Conservation (phyloP, 2,329 filamentous ascomycete species). For the Pestalotiopsis sp. region DNA sequence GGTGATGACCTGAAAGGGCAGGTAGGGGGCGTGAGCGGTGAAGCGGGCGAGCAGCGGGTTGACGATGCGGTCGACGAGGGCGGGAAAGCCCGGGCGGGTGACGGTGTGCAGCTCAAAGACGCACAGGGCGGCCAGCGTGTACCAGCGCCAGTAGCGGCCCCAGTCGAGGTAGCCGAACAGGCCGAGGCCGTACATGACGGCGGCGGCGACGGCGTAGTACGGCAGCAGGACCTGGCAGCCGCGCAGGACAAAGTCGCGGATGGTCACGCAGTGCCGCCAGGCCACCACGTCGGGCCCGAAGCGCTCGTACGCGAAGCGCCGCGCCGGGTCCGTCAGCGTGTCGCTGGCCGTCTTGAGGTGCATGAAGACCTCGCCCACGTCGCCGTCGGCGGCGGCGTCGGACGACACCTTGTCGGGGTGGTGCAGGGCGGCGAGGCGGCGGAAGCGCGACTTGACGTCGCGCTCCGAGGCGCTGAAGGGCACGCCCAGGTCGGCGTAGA, state of each 20-base stretch:
- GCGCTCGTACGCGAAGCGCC: slow-evolving; percentile 85
- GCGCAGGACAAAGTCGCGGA: slow-evolving; percentile 72
- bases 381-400: slow-evolving; percentile 30
- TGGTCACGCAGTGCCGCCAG: slow-evolving; percentile 69
- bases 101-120: slow-evolving; percentile 60
- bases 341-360: slow-evolving; percentile 84
- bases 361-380: slow-evolving; percentile 64
- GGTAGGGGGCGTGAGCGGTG: slow-evolving; percentile 60
- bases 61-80: slow-evolving; percentile 42
- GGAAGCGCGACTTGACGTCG: slow-evolving; percentile 82
- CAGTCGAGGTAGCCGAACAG: slow-evolving; percentile 70
- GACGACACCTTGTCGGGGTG: slow-evolving; percentile 81
- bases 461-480: slow-evolving; percentile 70
- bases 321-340: slow-evolving; percentile 74
- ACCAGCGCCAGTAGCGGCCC: slow-evolving; percentile 68
- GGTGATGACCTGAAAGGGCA: slow-evolving; percentile 83
- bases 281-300: slow-evolving; percentile 74
- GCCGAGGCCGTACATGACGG: slow-evolving; percentile 62
- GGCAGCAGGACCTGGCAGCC: slow-evolving; percentile 62
- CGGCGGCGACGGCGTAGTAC: slow-evolving; percentile 63
- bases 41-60: slow-evolving; percentile 46
- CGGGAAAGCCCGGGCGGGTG: slow-evolving; percentile 56
- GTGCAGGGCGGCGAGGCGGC: slow-evolving; percentile 69
- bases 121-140: slow-evolving; percentile 55
- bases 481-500: slow-evolving; percentile 78